Conservation (phyloP, 768 basidiomycete species). For the Suillus ampliporus region DNA sequence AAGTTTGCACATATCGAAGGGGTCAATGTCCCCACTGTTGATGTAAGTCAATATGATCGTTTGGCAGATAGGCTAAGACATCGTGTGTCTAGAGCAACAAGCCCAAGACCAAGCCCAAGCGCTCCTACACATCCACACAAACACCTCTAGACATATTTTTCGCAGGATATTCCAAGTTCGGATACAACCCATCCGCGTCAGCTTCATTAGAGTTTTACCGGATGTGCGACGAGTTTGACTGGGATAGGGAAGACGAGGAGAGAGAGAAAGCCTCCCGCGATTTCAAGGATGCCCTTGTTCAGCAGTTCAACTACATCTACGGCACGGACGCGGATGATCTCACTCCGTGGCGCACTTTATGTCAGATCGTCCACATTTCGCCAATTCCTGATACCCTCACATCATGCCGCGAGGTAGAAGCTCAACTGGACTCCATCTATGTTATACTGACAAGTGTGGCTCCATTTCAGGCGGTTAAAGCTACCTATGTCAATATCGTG, state of each 20-base stretch:
- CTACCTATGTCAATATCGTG: conserved; percentile 36
- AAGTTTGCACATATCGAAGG: background rate
- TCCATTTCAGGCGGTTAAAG: conserved; percentile 22
- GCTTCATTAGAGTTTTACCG: conserved; percentile 27
- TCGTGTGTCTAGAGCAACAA: background rate
- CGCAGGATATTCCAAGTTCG: conserved; percentile 22
- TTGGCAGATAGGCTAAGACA: background rate
- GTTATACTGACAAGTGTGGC: background rate
- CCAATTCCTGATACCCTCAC: conserved; percentile 20
- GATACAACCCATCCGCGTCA: conserved; percentile 17
- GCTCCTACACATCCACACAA: background rate
- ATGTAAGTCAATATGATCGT: background rate
- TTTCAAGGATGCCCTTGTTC: conserved; percentile 27
- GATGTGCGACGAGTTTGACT: conserved; percentile 13
- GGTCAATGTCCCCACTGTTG: no score
- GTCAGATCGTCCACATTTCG: conserved; percentile 8
- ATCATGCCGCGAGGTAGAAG: conserved; percentile 22
- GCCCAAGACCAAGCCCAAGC: background rate
- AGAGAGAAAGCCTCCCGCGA: background rate
- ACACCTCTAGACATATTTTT: conserved; percentile 31
- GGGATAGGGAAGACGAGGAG: conserved; percentile 6
- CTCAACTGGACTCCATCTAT: background rate
- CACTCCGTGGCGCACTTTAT: no score
- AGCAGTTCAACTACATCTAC: conserved; percentile 30
- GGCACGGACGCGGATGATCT: conserved; percentile 16